Conservation (phyloP, 2,329 filamentous ascomycete species). For the Ramularia collo-cygni region DNA sequence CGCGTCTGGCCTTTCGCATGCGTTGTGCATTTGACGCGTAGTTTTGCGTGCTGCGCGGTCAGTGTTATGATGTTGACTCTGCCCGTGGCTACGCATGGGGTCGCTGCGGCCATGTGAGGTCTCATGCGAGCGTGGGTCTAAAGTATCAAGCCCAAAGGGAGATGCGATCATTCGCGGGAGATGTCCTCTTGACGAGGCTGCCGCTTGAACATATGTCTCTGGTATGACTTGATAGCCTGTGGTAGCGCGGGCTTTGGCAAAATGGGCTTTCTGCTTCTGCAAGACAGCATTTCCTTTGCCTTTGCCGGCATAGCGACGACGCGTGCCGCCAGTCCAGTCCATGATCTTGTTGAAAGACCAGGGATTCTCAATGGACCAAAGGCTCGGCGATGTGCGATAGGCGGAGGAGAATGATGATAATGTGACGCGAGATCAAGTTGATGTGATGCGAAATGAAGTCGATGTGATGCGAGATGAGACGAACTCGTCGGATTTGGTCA, state of each 20-base stretch:
- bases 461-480: no score
- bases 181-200: slow-evolving; percentile 5
- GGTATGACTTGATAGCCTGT: slow-evolving; percentile 10
- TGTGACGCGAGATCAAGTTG: no score
- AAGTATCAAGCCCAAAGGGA: not conserved
- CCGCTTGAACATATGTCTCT: slow-evolving; percentile 8
- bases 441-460: no score
- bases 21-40: not conserved
- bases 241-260: slow-evolving; percentile 34
- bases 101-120: not conserved
- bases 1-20: not conserved
- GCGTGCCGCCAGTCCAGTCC: slow-evolving; percentile 45
- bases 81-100: not conserved
- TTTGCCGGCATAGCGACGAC: slow-evolving; percentile 24
- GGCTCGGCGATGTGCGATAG: no score
- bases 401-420: no score
- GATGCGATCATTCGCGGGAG: not conserved
- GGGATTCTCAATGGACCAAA: not conserved
- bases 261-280: slow-evolving; percentile 41
- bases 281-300: slow-evolving; percentile 30
- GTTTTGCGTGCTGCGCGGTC: no score
- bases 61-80: no score
- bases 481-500: no score
- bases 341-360: slow-evolving; percentile 25
- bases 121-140: not conserved